Evolutionary conservation across 2,329 filamentous ascomycete genomes (phyloP).

Genomic region (Ophiosphaerella narmari): DNA sequence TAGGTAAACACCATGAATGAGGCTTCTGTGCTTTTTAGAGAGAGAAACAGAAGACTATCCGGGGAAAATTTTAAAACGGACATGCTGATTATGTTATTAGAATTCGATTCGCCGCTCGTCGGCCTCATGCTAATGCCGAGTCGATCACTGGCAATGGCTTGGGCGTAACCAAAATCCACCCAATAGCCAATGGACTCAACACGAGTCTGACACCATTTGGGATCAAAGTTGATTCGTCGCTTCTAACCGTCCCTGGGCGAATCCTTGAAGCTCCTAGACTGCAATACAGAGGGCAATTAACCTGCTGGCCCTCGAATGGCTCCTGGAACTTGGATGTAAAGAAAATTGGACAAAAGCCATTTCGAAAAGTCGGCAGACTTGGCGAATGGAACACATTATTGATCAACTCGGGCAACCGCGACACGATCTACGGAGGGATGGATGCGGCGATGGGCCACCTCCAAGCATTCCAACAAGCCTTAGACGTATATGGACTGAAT

Average conservation of each 20-base stretch:
- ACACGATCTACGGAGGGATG: constrained; percentile 25
- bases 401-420: constrained; percentile 28
- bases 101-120: constrained; percentile 39
- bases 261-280: constrained; percentile 67
- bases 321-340: constrained; percentile 68
- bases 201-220: constrained; percentile 58
- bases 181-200: constrained; percentile 25
- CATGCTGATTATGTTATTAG: no score
- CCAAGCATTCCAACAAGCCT: constrained; percentile 16
- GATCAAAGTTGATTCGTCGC: constrained; percentile 61
- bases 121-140: constrained; percentile 33
- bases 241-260: constrained; percentile 75
- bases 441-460: constrained; percentile 12
- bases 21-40: no score
- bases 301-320: constrained; percentile 54
- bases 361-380: constrained; percentile 24
- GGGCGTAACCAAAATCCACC: constrained; percentile 30
- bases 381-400: constrained; percentile 35
- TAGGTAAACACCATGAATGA: no score
- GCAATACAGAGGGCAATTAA: constrained; percentile 55
- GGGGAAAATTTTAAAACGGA: no score
- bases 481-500: constrained; percentile 30
- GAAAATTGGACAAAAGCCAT: constrained; percentile 30
- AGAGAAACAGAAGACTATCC: no score
- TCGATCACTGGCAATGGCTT: constrained; percentile 35